Base-by-base conservation (phyloP, 768 basidiomycete species). In the Floccularia luteovirens region DNA sequence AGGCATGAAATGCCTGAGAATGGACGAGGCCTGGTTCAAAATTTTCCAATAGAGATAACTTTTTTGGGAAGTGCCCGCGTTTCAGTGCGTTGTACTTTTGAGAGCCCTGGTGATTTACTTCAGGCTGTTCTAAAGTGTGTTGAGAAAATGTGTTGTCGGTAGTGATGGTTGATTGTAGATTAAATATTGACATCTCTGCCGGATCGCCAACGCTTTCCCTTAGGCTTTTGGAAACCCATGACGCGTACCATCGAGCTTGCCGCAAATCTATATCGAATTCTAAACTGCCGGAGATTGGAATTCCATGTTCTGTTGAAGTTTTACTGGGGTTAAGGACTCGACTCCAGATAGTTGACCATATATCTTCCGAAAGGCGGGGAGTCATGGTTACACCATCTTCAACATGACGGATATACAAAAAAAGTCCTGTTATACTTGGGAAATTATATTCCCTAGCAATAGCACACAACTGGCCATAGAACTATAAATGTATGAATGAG, bases 201-300 rank as follows among this genome's bases (percentile, higher is more conserved):
- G 64, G 55, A 25, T 61, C 50, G 45, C 78, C 77, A 12, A 56
- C 49, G 17, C 58, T 46, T 27, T 74, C 66, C 45, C 70, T 51
- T 38, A 62, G 59, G 40, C 72, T 56, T n/a, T 71, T 66, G 1
- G 71, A 64, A 16, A 79, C 44, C 86, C 87, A 94, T 0, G 77
- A 62, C 13, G 76, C 62, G 49, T 79, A 86, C 90, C 90, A 93
- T 21, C 76, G 71, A 13, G 90, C 90, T 45, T 77, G 73, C 24
- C 67, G 64, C 33, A 74, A 44, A 61, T 93, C 90, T 33, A 93
- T 74, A 59, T 93, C 90, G 55, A 93, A 91, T 59, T 93, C 90
- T 21, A 94, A 72, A 21, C 74, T 79, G 3, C 87, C 91, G 31
- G 75, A 69, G 42, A 93, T 80, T 0, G 86, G 80, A 14, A 74